A percentile compares a stretch with the other conserved stretches of the same genome.
These are phyloP conservation scores for Phytophthora niederhauseri DNA, from an alignment of 352 stramenopile genomes.

Conservation along the genomic window DNA sequence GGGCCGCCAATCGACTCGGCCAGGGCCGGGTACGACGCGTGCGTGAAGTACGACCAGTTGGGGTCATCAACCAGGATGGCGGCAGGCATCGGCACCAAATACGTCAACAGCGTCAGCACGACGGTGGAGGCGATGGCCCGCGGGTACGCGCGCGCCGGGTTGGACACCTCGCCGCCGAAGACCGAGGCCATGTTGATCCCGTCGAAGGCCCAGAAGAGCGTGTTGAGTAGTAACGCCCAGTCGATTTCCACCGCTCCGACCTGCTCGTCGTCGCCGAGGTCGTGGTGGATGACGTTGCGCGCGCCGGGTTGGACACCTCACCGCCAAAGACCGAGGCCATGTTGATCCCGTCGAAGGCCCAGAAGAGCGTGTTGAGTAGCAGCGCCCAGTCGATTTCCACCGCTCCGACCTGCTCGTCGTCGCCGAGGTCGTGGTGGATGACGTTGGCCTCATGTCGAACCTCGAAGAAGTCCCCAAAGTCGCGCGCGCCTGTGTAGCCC, in stretches of 20 bases:
- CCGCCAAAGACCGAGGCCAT: conserved; percentile 82
- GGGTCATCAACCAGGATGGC: conserved; percentile 73
- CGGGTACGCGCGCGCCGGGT: conserved; percentile 76
- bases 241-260: conserved; percentile 50
- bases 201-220: conserved; percentile 95
- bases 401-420: conserved; percentile 67
- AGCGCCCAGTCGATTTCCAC: conserved; percentile 68
- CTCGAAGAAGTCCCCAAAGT: conserved; percentile 93
- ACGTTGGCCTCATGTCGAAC: conserved; percentile 54
- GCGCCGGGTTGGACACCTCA: conserved; percentile 89
- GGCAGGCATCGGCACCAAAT: conserved; percentile 74
- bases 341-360: conserved; percentile 95
- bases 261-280: conserved; percentile 57
- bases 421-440: conserved; percentile 26
- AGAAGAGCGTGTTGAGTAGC: conserved; percentile 94
- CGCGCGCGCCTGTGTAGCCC: conserved; percentile 37
- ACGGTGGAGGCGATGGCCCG: conserved; percentile 39
- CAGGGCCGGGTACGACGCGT: conserved; percentile 88
- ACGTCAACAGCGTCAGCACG: conserved; percentile 34
- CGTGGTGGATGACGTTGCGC: conserved; percentile 35
- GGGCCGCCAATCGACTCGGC: conserved; percentile 80
- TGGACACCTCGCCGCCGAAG: conserved; percentile 89
- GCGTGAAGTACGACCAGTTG: conserved; percentile 83
- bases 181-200: conserved; percentile 89
- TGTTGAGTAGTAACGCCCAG: conserved; percentile 91